Percentiles rank a stretch among this genome's conserved stretches.
Evolutionary conservation across 164 flowering plant genomes (phyloP).

Genomic region (Cinnamomum micranthum): DNA sequence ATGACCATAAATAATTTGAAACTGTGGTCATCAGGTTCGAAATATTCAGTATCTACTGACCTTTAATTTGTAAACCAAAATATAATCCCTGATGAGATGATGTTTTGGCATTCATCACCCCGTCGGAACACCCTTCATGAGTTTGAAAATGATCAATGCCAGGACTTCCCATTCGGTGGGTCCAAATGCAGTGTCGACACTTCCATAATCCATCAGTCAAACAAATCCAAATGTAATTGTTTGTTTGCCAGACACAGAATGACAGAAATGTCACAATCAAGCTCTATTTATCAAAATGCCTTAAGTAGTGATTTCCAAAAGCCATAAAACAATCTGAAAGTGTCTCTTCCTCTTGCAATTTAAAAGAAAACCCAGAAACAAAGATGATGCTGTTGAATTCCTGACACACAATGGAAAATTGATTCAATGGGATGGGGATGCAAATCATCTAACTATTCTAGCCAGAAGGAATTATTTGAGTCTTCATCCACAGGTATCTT

Average conservation of each 20-base stretch:
- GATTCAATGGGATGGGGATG: not conserved
- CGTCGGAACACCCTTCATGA: conserved; percentile 11
- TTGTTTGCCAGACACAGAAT: conserved; percentile 3
- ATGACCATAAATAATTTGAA: not conserved
- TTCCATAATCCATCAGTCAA: conserved; percentile 42
- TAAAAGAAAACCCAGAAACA: not conserved
- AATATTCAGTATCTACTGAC: conserved; percentile 13
- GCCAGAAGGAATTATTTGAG: not conserved
- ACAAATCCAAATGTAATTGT: conserved; percentile 16
- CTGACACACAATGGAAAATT: not conserved
- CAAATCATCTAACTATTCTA: not conserved
- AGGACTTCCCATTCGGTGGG: conserved; percentile 23
- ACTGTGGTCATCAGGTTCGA: not conserved
- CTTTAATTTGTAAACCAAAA: conserved; percentile 18
- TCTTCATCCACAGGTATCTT: no score
- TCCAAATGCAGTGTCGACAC: conserved; percentile 41
- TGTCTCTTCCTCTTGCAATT: not conserved
- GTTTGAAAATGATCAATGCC: conserved; percentile 17
- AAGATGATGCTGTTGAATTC: not conserved
- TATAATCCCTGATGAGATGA: conserved; percentile 14
- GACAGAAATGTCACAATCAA: conserved; percentile 9
- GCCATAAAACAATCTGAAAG: not conserved
- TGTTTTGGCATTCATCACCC: conserved; percentile 15
- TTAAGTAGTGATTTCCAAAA: not conserved
- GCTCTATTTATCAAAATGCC: not conserved